Percentiles rank a stretch among this genome's conserved stretches.
These are phyloP conservation scores for Ceratopteris richardii DNA, from an alignment of 75 land plant genomes.

Conservation along the genomic window DNA sequence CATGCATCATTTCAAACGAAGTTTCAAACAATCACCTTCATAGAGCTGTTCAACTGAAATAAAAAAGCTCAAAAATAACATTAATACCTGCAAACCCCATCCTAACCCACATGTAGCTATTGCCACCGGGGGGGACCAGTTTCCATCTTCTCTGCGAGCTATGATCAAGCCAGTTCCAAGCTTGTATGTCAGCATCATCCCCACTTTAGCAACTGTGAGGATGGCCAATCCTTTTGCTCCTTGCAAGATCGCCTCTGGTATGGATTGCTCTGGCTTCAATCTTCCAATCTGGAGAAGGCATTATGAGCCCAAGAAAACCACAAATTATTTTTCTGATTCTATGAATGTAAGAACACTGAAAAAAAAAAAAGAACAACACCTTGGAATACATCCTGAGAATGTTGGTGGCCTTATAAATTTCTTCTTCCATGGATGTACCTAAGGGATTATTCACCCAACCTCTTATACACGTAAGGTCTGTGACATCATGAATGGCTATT, in stretches of 20 bases:
- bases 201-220: constrained; percentile 70
- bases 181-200: constrained; percentile 60
- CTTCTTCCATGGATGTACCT: constrained; percentile 78
- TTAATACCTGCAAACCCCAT: constrained; percentile 92
- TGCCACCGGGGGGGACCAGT: constrained; percentile 87
- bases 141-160: constrained; percentile 58
- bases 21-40: no score
- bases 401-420: constrained; percentile 67
- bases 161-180: constrained; percentile 78
- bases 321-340: no score
- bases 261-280: constrained; percentile 53
- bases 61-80: no score
- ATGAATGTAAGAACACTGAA: no score
- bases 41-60: no score
- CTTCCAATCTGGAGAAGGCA: constrained; percentile 30
- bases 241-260: constrained; percentile 54
- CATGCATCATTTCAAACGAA: no score
- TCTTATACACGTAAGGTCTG: constrained; percentile 65
- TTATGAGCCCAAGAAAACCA: no score
- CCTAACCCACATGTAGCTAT: constrained; percentile 65
- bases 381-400: constrained; percentile 51
- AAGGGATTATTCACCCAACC: constrained; percentile 75
- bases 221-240: constrained; percentile 78
- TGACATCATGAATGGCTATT: constrained; percentile 77
- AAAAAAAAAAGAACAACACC: no score